phyloP scores from a whole-genome alignment of 192 early-diverging fungal genomes.

The Gamsiella multidivaricata region DNA sequence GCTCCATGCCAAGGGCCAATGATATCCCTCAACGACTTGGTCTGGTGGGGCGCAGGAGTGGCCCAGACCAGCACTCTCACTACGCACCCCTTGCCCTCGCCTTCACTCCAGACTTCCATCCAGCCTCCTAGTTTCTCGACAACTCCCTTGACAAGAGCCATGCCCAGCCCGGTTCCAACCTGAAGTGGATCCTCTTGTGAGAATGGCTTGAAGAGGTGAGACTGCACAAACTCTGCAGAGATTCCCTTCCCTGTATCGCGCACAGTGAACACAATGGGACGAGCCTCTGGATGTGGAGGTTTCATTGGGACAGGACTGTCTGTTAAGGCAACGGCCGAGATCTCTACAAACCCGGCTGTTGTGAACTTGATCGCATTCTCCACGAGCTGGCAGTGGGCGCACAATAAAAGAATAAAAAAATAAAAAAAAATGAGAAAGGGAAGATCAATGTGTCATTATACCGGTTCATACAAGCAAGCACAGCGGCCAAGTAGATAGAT shows the following conservation, averaged over 20 bases:
- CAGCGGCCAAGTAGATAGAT: neutral
- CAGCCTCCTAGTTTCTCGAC: conserved; percentile 59
- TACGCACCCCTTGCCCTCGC: conserved; percentile 51
- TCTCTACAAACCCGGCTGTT: conserved; percentile 58
- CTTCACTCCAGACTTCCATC: conserved; percentile 59
- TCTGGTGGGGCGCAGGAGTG: conserved; percentile 13
- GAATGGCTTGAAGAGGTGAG: conserved; percentile 59
- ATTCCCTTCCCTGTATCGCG: conserved; percentile 65
- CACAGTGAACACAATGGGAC: conserved; percentile 58
- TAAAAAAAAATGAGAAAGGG: neutral
- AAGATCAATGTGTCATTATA: neutral
- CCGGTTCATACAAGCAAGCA: neutral
- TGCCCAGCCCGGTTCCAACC: conserved; percentile 62
- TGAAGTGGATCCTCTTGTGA: conserved; percentile 65
- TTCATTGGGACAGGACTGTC: conserved; percentile 20
- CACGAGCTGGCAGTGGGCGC: no score
- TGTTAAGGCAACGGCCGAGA: conserved; percentile 41
- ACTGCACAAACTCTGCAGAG: conserved; percentile 56
- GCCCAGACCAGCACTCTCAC: conserved; percentile 51
- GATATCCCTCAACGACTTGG: conserved; percentile 33
- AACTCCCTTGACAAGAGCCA: conserved; percentile 58
- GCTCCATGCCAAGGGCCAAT: conserved; percentile 26
- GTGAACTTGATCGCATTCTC: conserved; percentile 68
- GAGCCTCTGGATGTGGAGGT: conserved; percentile 27
- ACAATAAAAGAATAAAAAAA: no score